Evolutionary conservation across 1,284 basidiomycete genomes (phyloP).

Genomic region (Ganoderma sinense): DNA sequence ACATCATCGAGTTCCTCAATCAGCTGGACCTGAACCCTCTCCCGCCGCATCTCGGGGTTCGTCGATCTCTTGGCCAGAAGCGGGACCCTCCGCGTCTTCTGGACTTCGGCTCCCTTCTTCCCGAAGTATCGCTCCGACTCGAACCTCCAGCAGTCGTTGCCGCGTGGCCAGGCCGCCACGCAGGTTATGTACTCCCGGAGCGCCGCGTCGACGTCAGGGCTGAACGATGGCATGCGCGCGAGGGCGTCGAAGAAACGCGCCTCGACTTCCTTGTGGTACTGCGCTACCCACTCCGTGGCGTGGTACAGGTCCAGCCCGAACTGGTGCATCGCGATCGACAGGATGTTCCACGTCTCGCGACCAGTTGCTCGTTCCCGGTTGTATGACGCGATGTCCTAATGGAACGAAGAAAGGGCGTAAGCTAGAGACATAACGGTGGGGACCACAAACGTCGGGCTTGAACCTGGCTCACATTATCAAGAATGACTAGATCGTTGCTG

Average conservation of each 20-base stretch:
- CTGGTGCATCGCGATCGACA: conserved; percentile 41
- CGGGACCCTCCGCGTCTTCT: conserved; percentile 8
- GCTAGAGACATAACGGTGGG: too few relatives aligned
- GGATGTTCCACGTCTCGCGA: conserved; percentile 43
- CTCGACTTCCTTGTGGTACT: conserved; percentile 37
- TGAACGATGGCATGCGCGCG: conserved; percentile 18
- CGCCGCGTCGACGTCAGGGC: conserved; percentile 9
- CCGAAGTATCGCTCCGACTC: conserved; percentile 45
- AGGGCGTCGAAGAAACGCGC: conserved; percentile 36
- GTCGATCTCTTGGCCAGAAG: neutral
- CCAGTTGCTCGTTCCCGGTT: conserved; percentile 46
- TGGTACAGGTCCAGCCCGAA: conserved; percentile 37
- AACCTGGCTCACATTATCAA: conserved; percentile 9
- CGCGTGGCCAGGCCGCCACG: conserved; percentile 40
- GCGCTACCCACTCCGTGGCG: conserved; percentile 42
- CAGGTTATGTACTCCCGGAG: conserved; percentile 37
- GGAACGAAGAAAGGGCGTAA: too few relatives aligned
- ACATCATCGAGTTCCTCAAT: neutral
- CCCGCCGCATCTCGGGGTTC: neutral
- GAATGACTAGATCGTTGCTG: neutral
- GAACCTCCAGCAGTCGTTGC: conserved; percentile 44
- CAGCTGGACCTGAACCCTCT: neutral
- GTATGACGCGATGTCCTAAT: conserved; percentile 43
- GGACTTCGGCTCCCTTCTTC: conserved; percentile 30
- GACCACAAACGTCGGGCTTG: too few relatives aligned